Evolutionary conservation across 495 filamentous ascomycete species (phyloP).

Genomic region (Clohesyomyces aquaticus): DNA sequence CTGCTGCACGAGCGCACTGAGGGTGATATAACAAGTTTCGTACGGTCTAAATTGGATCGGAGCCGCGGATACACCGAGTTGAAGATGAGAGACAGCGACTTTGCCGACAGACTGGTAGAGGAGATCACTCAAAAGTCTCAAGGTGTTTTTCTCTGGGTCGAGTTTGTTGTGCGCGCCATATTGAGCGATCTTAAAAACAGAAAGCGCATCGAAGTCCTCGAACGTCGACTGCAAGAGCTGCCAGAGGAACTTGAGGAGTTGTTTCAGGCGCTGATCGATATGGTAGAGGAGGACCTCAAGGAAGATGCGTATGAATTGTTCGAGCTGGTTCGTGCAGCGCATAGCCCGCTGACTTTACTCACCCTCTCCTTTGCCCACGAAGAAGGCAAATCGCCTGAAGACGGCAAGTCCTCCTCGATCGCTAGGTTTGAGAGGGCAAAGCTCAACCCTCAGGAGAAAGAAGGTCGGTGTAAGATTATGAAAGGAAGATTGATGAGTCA

Average conservation of each 20-base stretch:
- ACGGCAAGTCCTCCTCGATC: constrained; percentile 1
- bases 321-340: constrained; percentile 1
- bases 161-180: constrained; percentile 15
- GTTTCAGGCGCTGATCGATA: constrained; percentile 7
- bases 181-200: constrained; percentile 12
- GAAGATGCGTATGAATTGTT: constrained; percentile 12
- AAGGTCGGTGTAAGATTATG: constrained; percentile 15
- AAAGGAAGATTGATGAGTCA: constrained; percentile 14
- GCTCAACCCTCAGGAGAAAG: constrained; percentile 8
- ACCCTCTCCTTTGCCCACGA: constrained; percentile 7
- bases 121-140: constrained; percentile 17
- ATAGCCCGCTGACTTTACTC: constrained; percentile 3
- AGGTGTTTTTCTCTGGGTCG: constrained; percentile 19
- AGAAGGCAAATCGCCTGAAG: constrained; percentile 4
- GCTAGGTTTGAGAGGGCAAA: neutral
- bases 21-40: constrained; percentile 1
- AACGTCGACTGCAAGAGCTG: constrained; percentile 8
- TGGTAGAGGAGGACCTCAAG: constrained; percentile 9
- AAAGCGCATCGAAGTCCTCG: constrained; percentile 2
- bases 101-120: constrained; percentile 1
- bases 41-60: constrained; percentile 2
- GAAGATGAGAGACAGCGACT: constrained; percentile 1
- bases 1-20: constrained; percentile 12
- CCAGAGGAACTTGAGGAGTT: constrained; percentile 14
- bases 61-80: constrained; percentile 6